Evolutionary conservation across 75 land plant genomes (phyloP).

Genomic region (Sequoia sempervirens): DNA sequence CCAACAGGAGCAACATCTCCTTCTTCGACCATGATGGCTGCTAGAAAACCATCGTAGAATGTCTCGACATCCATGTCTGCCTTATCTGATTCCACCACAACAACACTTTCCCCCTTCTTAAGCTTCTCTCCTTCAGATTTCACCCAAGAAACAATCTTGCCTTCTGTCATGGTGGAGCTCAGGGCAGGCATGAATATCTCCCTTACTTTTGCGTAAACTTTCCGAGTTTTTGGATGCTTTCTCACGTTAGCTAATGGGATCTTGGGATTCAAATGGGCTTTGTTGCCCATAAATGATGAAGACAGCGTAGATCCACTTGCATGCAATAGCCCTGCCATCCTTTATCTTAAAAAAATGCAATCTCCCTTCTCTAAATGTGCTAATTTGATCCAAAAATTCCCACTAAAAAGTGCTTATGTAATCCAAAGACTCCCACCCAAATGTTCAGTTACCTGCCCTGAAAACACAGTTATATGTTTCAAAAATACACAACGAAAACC

Average conservation of each 20-base stretch:
- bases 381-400: not conserved
- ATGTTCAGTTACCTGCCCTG: not conserved
- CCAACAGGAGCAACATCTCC: slow-evolving; percentile 76
- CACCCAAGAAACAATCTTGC: slow-evolving; percentile 81
- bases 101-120: slow-evolving; percentile 76
- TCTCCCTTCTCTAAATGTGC: not conserved
- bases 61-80: slow-evolving; percentile 97
- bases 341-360: not conserved
- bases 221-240: not conserved
- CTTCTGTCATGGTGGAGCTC: slow-evolving; percentile 94
- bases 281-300: not conserved
- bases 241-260: too few relatives aligned
- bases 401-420: not conserved
- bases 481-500: not conserved
- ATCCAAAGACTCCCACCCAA: not conserved
- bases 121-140: slow-evolving; percentile 81
- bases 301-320: not conserved
- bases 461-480: not conserved
- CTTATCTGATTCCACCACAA: slow-evolving; percentile 93
- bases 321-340: not conserved
- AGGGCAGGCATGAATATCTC: slow-evolving; percentile 95
- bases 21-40: slow-evolving; percentile 70
- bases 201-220: slow-evolving; percentile 53
- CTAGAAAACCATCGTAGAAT: slow-evolving; percentile 80
- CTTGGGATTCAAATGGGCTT: not conserved